A percentile compares a stretch with the other conserved stretches of the same genome.
These are phyloP conservation scores for Mycena citricolor DNA, from an alignment of 1,284 basidiomycete species.

Conservation along the genomic window DNA sequence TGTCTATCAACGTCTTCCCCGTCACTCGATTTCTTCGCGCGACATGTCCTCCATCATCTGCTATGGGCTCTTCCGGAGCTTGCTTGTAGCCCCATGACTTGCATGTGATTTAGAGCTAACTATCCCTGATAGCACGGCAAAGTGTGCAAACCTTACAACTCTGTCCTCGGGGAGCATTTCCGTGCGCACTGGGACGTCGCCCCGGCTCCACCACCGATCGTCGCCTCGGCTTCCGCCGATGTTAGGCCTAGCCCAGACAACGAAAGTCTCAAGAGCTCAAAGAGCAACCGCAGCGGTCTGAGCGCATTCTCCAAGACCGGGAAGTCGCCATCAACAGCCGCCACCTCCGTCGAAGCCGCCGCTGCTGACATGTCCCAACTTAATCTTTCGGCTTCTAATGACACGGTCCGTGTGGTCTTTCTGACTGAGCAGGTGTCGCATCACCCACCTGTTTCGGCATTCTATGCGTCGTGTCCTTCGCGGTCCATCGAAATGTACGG, in stretches of 20 bases:
- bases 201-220: slow-evolving; percentile 42
- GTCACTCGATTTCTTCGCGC: too few relatives aligned
- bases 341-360: slow-evolving; percentile 51
- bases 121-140: slow-evolving; percentile 66
- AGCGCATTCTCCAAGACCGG: slow-evolving; percentile 51
- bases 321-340: slow-evolving; percentile 54
- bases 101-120: too few relatives aligned
- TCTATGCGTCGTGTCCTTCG: slow-evolving; percentile 76
- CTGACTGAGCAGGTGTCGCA: slow-evolving; percentile 88
- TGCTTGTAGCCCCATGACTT: not conserved
- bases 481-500: slow-evolving; percentile 73
- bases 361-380: slow-evolving; percentile 60
- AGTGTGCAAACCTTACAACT: slow-evolving; percentile 96
- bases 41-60: too few relatives aligned
- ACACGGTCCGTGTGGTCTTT: slow-evolving; percentile 62
- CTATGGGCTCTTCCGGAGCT: too few relatives aligned
- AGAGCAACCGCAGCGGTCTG: slow-evolving; percentile 54
- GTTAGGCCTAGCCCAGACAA: slow-evolving; percentile 44
- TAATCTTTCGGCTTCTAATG: slow-evolving; percentile 48
- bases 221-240: slow-evolving; percentile 38
- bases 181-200: slow-evolving; percentile 82
- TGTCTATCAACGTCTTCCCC: slow-evolving; percentile 21
- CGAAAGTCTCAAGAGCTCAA: slow-evolving; percentile 56
- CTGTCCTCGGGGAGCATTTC: slow-evolving; percentile 91
- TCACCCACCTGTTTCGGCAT: slow-evolving; percentile 94